phyloP scores from a whole-genome alignment of 176 grass and related monocot genomes.

The Leersia perrieri region DNA sequence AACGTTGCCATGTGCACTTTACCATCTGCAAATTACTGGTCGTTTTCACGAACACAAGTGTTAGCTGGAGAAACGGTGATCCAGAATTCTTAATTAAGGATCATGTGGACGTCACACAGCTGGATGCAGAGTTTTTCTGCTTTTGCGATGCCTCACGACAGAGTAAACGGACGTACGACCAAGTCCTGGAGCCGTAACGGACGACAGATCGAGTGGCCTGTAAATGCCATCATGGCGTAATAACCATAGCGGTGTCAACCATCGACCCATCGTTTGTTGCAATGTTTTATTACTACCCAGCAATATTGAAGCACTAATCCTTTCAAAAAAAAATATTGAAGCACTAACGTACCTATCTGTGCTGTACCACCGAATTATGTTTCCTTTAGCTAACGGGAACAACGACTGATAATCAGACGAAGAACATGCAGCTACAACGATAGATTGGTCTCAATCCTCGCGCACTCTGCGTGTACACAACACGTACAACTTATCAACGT shows the following conservation, averaged over 20 bases:
- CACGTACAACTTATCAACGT: not conserved
- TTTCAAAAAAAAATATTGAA: too few species aligned
- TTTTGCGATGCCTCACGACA: not conserved
- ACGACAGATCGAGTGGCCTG: not conserved
- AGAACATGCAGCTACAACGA: not conserved
- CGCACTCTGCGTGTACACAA: not conserved
- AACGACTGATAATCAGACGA: not conserved
- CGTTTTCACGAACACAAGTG: not conserved
- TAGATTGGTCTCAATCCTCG: not conserved
- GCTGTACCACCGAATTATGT: not conserved
- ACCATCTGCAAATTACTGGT: not conserved
- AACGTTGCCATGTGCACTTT: not conserved
- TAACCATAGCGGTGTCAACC: not conserved
- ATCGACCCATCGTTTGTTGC: not conserved
- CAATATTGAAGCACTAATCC: not conserved
- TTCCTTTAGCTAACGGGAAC: not conserved
- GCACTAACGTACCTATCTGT: not conserved
- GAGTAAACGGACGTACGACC: slow-evolving; percentile 27
- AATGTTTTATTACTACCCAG: not conserved
- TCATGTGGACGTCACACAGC: not conserved
- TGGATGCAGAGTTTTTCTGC: not conserved
- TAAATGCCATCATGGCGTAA: slow-evolving; percentile 19
- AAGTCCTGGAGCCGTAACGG: not conserved
- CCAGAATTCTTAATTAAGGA: not conserved
- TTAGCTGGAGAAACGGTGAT: not conserved